Conservation (phyloP, 2,329 filamentous ascomycete species). For the Coniochaeta sp. region DNA sequence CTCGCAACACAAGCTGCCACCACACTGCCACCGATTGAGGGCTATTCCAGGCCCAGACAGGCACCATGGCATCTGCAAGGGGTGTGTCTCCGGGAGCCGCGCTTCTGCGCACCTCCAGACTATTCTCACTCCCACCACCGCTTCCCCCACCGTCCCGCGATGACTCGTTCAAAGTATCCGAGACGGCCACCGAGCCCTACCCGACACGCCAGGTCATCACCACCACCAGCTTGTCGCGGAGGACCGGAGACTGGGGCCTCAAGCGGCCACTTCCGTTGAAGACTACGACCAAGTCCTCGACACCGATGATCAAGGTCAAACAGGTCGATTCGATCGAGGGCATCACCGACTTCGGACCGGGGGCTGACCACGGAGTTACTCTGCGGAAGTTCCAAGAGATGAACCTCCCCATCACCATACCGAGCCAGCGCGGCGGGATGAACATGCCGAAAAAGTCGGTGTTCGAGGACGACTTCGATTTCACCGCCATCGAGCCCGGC, state of each 20-base stretch:
- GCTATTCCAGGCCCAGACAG: neutral
- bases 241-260: conserved; percentile 84
- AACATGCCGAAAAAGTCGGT: conserved; percentile 37
- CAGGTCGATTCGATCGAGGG: conserved; percentile 80
- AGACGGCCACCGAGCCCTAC: conserved; percentile 66
- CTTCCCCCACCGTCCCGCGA: conserved; percentile 54
- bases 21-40: neutral
- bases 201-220: conserved; percentile 81
- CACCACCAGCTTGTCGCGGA: conserved; percentile 64
- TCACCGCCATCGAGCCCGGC: conserved; percentile 33
- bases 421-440: conserved; percentile 14
- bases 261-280: conserved; percentile 77
- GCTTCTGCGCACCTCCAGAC: conserved; percentile 76
- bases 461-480: conserved; percentile 52
- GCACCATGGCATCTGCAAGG: conserved; percentile 20
- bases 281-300: conserved; percentile 63
- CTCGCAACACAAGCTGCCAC: neutral
- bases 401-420: conserved; percentile 60
- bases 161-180: conserved; percentile 45
- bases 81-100: conserved; percentile 53
- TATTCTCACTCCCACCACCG: conserved; percentile 79
- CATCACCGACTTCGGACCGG: conserved; percentile 81
- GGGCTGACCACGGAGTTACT: conserved; percentile 73
- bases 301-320: conserved; percentile 69
- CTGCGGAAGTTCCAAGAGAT: conserved; percentile 83